Percentiles rank a stretch among this genome's conserved stretches.
These are phyloP conservation scores for Candida oleophila DNA, from an alignment of 805 yeast genomes.

Conservation along the genomic window DNA sequence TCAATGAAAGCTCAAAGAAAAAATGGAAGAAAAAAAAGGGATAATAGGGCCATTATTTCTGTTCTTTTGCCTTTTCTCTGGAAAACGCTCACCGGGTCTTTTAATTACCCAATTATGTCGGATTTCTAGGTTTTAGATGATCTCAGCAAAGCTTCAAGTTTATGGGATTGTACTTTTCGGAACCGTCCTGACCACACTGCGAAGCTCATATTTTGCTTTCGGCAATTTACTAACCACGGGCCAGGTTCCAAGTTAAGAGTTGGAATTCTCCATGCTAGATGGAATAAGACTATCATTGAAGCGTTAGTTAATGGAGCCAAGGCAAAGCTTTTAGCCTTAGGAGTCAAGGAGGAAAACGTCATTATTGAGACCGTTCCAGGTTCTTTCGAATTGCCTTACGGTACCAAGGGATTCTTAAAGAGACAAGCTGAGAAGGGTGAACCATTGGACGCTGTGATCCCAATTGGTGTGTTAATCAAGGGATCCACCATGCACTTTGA, in stretches of 20 bases:
- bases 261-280: slow-evolving; percentile 93
- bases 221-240: slow-evolving; percentile 11
- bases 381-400: slow-evolving; percentile 89
- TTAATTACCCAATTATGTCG: too few relatives aligned
- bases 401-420: slow-evolving; percentile 54
- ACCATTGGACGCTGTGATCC: slow-evolving; percentile 80
- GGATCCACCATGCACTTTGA: slow-evolving; percentile 99
- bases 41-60: too few relatives aligned
- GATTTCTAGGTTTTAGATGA: too few relatives aligned
- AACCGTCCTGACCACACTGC: too few relatives aligned
- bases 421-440: slow-evolving; percentile 40
- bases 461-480: slow-evolving; percentile 92
- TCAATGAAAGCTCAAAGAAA: not conserved
- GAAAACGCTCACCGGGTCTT: too few relatives aligned
- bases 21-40: too few relatives aligned
- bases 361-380: slow-evolving; percentile 89
- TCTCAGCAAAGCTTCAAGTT: too few relatives aligned
- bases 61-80: too few relatives aligned
- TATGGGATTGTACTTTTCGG: too few relatives aligned
- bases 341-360: slow-evolving; percentile 77
- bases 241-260: slow-evolving; percentile 58
- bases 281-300: slow-evolving; percentile 80
- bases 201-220: not conserved
- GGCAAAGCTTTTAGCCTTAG: slow-evolving; percentile 54
- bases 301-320: slow-evolving; percentile 80